phyloP scores from a whole-genome alignment of 345 rosid species.

The Corymbia maculata region DNA sequence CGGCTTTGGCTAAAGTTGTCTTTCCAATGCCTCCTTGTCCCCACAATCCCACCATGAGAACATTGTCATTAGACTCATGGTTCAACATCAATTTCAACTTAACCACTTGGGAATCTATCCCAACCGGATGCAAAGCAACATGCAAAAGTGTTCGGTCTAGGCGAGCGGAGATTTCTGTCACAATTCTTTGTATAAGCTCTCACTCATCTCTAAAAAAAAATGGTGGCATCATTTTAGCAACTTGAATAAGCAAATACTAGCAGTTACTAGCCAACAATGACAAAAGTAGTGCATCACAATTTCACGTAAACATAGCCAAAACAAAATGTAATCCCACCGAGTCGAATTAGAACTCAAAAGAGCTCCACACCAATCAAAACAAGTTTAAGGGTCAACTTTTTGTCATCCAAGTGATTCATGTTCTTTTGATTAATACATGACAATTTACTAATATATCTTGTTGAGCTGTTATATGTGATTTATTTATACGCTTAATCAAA shows the following conservation, averaged over 20 bases:
- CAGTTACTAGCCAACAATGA: not conserved
- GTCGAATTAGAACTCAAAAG: not conserved
- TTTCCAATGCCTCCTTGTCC: not conserved
- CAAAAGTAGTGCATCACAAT: not conserved
- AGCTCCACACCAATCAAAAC: not conserved
- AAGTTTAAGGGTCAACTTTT: not conserved
- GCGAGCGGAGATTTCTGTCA: not conserved
- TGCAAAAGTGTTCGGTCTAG: not conserved
- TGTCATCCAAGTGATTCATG: not conserved
- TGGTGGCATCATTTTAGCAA: not conserved
- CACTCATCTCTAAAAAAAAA: not conserved
- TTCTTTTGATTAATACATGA: not conserved
- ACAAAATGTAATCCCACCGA: not conserved
- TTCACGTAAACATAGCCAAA: not conserved
- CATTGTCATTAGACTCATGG: not conserved
- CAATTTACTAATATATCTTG: not conserved
- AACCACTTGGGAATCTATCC: not conserved
- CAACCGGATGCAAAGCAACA: not conserved
- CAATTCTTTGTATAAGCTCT: not conserved
- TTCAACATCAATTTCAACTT: not conserved
- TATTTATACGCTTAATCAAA: not conserved
- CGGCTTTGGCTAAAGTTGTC: not conserved
- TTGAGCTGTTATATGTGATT: not conserved
- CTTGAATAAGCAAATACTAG: not conserved
- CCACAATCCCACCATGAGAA: not conserved